Conservation (phyloP, 2,329 filamentous ascomycete species). For the Aspergillus fumigatiaffinis region DNA sequence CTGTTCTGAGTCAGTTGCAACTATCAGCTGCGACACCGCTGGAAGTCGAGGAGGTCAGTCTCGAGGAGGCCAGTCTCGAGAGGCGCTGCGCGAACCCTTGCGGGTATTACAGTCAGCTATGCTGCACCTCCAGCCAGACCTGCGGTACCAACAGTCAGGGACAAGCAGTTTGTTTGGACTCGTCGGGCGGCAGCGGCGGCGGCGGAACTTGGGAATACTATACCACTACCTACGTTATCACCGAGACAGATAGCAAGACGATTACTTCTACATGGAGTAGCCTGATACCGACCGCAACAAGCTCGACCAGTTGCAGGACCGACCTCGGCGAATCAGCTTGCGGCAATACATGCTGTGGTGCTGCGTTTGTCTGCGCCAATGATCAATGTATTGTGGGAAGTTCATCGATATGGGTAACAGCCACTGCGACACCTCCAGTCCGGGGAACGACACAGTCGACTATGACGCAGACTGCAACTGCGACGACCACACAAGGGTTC, state of each 20-base stretch:
- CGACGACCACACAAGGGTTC: conserved; percentile 44
- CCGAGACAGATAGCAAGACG: conserved; percentile 52
- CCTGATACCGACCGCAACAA: conserved; percentile 17
- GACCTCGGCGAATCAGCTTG: conserved; percentile 43
- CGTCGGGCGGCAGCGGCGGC: conserved; percentile 26
- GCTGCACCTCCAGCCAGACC: conserved; percentile 43
- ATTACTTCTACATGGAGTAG: conserved; percentile 53
- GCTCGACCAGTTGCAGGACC: conserved; percentile 43
- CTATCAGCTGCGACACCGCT: conserved; percentile 30
- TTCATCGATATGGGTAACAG: conserved; percentile 37
- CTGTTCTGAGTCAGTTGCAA: conserved; percentile 21
- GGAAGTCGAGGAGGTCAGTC: conserved; percentile 15
- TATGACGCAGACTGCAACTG: conserved; percentile 39
- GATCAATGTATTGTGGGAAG: conserved; percentile 40
- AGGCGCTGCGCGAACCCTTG: conserved; percentile 48
- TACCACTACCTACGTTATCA: conserved; percentile 52
- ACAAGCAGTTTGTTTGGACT: conserved; percentile 45
- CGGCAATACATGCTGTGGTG: conserved; percentile 43
- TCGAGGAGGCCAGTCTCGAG: conserved; percentile 21
- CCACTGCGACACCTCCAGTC: conserved; percentile 37
- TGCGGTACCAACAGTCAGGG: conserved; percentile 49
- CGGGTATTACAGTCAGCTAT: conserved; percentile 50
- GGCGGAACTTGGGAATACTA: conserved; percentile 53
- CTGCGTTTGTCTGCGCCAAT: conserved; percentile 42
- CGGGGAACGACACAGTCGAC: conserved; percentile 45